These are phyloP conservation scores for Juncus inflexus DNA, from an alignment of 176 grass and related monocot species.

Conservation along the genomic window DNA sequence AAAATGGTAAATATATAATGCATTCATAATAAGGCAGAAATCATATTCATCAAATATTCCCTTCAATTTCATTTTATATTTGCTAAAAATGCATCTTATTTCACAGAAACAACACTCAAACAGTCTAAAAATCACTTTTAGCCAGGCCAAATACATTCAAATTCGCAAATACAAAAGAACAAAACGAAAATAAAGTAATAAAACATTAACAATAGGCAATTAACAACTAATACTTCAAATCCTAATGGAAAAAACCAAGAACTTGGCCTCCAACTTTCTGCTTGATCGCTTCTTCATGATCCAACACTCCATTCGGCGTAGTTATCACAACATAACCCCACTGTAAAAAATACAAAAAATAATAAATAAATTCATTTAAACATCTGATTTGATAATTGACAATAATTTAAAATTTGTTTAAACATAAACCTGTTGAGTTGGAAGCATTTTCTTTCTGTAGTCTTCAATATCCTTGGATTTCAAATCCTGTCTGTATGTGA, in stretches of 20 bases:
- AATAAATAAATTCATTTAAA: not conserved
- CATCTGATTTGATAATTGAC: not conserved
- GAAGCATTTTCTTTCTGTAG: constrained; percentile 71
- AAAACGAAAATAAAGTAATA: too few relatives aligned
- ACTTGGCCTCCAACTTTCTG: constrained; percentile 90
- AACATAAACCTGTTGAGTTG: constrained; percentile 63
- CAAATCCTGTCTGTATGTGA: constrained; percentile 77
- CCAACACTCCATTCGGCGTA: constrained; percentile 80
- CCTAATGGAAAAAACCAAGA: constrained; percentile 88
- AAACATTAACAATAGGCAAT: too few relatives aligned
- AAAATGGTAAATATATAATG: too few relatives aligned
- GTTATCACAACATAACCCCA: constrained; percentile 96
- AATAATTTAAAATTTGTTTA: not conserved
- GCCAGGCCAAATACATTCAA: too few relatives aligned
- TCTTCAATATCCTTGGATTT: constrained; percentile 78
- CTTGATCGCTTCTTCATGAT: constrained; percentile 91
- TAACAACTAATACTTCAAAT: not conserved
- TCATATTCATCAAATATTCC: too few relatives aligned
- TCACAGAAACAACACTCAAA: too few relatives aligned
- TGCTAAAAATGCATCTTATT: too few relatives aligned
- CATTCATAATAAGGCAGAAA: too few relatives aligned
- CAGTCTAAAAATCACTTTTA: too few relatives aligned
- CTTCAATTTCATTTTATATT: too few relatives aligned
- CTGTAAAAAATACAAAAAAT: constrained; percentile 34
- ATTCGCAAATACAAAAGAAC: too few relatives aligned